Conservation (phyloP, 108 stramenopile species). For the Cyclotella sp. region DNA sequence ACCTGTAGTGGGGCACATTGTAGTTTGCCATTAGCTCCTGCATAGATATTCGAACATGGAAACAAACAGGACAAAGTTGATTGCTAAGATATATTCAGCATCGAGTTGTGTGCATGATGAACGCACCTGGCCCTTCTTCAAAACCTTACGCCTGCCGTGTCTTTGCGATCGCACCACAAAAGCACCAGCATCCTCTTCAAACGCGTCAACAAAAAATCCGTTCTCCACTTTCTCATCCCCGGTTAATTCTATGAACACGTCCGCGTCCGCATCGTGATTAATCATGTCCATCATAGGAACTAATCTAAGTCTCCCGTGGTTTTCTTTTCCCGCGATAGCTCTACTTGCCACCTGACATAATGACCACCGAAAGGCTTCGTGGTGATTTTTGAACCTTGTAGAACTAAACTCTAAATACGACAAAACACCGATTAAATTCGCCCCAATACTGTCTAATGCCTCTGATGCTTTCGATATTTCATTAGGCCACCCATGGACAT, state of each 20-base stretch:
- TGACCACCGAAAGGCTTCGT: slow-evolving; percentile 68
- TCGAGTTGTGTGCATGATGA: not conserved
- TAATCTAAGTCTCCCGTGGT: slow-evolving; percentile 68
- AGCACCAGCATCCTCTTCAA: slow-evolving; percentile 69
- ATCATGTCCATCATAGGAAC: slow-evolving; percentile 83
- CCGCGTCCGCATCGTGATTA: slow-evolving; percentile 82
- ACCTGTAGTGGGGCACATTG: slow-evolving; percentile 80
- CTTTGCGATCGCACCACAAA: slow-evolving; percentile 77
- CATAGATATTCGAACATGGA: not conserved
- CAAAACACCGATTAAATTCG: slow-evolving; percentile 42
- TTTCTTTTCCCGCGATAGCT: slow-evolving; percentile 69
- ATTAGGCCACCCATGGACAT: slow-evolving; percentile 75
- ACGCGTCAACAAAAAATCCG: slow-evolving; percentile 37
- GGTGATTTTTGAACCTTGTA: slow-evolving; percentile 54
- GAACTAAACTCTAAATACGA: slow-evolving; percentile 36
- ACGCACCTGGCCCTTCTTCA: slow-evolving; percentile 62
- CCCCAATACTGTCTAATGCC: slow-evolving; percentile 61
- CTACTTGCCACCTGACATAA: slow-evolving; percentile 84
- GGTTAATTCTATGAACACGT: slow-evolving; percentile 73
- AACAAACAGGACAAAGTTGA: not conserved
- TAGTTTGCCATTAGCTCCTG: slow-evolving; percentile 80
- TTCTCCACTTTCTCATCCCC: slow-evolving; percentile 58
- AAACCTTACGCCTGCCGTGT: slow-evolving; percentile 68
- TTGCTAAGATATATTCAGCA: not conserved
- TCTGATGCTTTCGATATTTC: slow-evolving; percentile 75